Percentiles rank a stretch among this genome's conserved stretches.
Evolutionary conservation across 768 basidiomycete genomes (phyloP).

Genomic region (Lentinula aciculospora): DNA sequence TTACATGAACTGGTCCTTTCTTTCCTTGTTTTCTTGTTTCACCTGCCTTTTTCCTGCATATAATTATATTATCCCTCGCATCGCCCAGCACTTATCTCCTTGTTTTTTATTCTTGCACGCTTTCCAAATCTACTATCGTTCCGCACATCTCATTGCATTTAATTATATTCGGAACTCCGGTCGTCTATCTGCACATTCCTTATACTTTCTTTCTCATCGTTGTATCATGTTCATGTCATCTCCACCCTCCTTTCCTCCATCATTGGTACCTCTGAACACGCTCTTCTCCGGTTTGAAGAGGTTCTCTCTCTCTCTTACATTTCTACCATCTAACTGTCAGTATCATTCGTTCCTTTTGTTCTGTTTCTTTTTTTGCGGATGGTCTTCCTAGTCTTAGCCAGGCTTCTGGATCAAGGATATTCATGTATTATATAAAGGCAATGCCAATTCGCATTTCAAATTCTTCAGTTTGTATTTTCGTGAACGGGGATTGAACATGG

Average conservation of each 20-base stretch:
- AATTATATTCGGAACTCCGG: slow-evolving; percentile 11
- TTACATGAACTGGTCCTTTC: slow-evolving; percentile 43
- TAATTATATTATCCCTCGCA: slow-evolving; percentile 8
- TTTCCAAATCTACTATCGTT: slow-evolving; percentile 9
- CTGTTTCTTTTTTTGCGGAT: slow-evolving; percentile 7
- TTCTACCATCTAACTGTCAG: slow-evolving; percentile 15
- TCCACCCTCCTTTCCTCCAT: slow-evolving; percentile 1
- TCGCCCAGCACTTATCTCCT: slow-evolving; percentile 8
- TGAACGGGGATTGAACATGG: too few species aligned
- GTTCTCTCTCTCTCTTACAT: slow-evolving; percentile 6
- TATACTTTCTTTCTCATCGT: slow-evolving; percentile 2
- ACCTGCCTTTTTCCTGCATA: slow-evolving; percentile 4
- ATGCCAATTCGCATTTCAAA: slow-evolving; percentile 28
- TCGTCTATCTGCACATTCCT: slow-evolving; percentile 9
- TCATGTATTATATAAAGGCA: slow-evolving; percentile 35
- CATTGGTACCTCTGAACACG: slow-evolving; percentile 2
- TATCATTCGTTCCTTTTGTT: slow-evolving; percentile 25
- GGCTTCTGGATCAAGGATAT: slow-evolving; percentile 23
- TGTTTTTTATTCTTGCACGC: slow-evolving; percentile 6
- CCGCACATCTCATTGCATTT: slow-evolving; percentile 14
- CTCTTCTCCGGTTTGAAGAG: slow-evolving; percentile 13
- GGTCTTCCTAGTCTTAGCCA: slow-evolving; percentile 22
- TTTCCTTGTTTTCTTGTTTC: slow-evolving; percentile 1
- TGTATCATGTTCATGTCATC: background rate
- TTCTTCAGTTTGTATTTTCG: background rate